Percentiles rank a stretch among this genome's conserved stretches.
Evolutionary conservation across 148 eudicot species (phyloP).

Genomic region (Chenopodium suecicum): DNA sequence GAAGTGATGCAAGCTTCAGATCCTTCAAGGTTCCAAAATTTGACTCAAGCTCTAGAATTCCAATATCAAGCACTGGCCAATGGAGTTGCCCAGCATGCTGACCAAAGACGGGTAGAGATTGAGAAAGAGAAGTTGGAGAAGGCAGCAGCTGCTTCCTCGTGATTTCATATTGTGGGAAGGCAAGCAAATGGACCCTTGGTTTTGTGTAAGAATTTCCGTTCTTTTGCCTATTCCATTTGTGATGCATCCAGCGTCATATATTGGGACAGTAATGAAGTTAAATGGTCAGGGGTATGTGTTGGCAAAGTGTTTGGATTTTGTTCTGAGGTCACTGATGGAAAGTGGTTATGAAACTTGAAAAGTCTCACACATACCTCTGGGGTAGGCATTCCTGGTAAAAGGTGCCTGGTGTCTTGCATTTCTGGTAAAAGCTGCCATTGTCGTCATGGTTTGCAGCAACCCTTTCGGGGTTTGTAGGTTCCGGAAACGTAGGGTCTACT

Average conservation of each 20-base stretch:
- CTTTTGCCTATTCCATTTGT: slow-evolving; percentile 13
- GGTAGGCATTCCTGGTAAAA: slow-evolving; percentile 10
- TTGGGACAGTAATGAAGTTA: slow-evolving; percentile 3
- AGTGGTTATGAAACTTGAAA: background rate
- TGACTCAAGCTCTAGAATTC: slow-evolving; percentile 73
- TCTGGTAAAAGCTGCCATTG: background rate
- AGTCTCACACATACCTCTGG: slow-evolving; percentile 4
- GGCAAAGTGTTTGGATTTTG: background rate
- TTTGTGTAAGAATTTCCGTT: background rate
- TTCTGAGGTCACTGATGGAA: slow-evolving; percentile 6
- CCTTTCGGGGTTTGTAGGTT: slow-evolving; percentile 14
- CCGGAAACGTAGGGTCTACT: slow-evolving; percentile 16
- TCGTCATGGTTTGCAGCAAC: slow-evolving; percentile 18
- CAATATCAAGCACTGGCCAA: slow-evolving; percentile 82
- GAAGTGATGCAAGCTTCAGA: slow-evolving; percentile 85
- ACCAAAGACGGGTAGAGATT: slow-evolving; percentile 72
- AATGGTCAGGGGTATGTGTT: slow-evolving; percentile 5
- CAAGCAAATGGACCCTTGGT: background rate
- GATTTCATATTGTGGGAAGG: slow-evolving; percentile 13
- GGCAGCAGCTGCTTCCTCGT: slow-evolving; percentile 51
- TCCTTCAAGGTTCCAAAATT: slow-evolving; percentile 74
- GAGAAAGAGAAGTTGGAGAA: slow-evolving; percentile 86
- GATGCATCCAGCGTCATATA: slow-evolving; percentile 8
- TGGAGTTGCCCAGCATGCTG: slow-evolving; percentile 94
- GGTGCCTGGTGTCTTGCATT: slow-evolving; percentile 3